These are phyloP conservation scores for Trichosporon sp. DNA, from an alignment of 1,284 basidiomycete genomes.

Conservation along the genomic window DNA sequence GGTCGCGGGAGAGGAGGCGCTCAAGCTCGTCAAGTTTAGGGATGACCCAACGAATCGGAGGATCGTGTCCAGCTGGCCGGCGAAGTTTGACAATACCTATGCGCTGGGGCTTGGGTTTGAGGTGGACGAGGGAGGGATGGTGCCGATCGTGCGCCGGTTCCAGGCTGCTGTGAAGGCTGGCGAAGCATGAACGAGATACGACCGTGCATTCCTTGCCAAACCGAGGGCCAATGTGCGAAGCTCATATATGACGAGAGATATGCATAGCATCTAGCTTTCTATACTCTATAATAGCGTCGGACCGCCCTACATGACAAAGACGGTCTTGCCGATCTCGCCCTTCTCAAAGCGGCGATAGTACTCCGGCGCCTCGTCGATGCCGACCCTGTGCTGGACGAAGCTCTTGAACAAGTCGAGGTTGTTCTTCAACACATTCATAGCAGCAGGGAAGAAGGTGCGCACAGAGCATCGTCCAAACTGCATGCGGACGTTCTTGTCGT, in stretches of 20 bases:
- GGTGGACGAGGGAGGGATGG: slow-evolving; percentile 44
- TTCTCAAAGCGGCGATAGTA: slow-evolving; percentile 44
- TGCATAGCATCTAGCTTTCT: background rate
- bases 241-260: too few species aligned
- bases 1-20: slow-evolving; percentile 41
- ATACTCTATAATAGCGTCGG: background rate
- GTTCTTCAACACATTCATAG: slow-evolving; percentile 58
- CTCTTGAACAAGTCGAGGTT: slow-evolving; percentile 38
- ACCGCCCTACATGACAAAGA: slow-evolving; percentile 28
- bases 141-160: slow-evolving; percentile 43
- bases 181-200: too few species aligned
- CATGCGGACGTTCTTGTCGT: slow-evolving; percentile 62
- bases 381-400: slow-evolving; percentile 43
- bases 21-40: slow-evolving; percentile 44
- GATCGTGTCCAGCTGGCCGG: slow-evolving; percentile 46
- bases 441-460: slow-evolving; percentile 67
- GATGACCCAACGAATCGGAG: slow-evolving; percentile 46
- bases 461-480: slow-evolving; percentile 72
- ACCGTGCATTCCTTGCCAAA: too few species aligned
- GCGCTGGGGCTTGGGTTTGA: slow-evolving; percentile 42
- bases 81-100: slow-evolving; percentile 43
- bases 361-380: slow-evolving; percentile 41
- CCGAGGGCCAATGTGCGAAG: too few species aligned
- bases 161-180: slow-evolving; percentile 29
- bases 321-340: slow-evolving; percentile 45